phyloP scores from a whole-genome alignment of 495 filamentous ascomycete genomes.

The Podospora fimiseda region DNA sequence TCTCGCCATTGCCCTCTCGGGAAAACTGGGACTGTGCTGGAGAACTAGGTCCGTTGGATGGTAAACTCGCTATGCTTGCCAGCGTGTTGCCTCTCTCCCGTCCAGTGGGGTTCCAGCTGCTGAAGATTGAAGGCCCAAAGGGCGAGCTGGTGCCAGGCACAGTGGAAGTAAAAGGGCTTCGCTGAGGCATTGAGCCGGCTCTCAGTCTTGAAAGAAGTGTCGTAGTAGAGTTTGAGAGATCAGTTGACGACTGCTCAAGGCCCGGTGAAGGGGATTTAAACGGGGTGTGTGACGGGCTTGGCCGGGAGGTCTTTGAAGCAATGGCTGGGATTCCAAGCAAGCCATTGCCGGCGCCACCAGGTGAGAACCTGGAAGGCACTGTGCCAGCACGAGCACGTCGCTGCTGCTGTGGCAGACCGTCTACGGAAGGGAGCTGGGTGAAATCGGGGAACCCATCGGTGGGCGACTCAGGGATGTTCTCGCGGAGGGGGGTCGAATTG shows the following conservation, averaged over 20 bases:
- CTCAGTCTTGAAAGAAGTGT: conserved; percentile 79
- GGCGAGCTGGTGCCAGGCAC: conserved; percentile 50
- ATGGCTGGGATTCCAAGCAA: conserved; percentile 57
- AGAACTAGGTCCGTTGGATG: conserved; percentile 80
- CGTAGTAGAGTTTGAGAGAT: conserved; percentile 55
- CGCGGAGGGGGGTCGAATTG: conserved; percentile 89
- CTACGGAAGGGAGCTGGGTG: conserved; percentile 55
- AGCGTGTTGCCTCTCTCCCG: conserved; percentile 79
- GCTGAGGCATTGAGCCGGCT: conserved; percentile 93
- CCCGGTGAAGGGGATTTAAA: conserved; percentile 73
- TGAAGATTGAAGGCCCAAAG: conserved; percentile 85
- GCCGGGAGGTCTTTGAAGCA: conserved; percentile 74
- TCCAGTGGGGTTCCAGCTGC: conserved; percentile 66
- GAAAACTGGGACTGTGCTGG: conserved; percentile 87
- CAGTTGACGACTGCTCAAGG: conserved; percentile 51
- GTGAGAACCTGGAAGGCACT: conserved; percentile 90
- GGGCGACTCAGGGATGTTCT: conserved; percentile 96
- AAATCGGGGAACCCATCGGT: conserved; percentile 94
- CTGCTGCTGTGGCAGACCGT: conserved; percentile 50
- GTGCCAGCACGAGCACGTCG: conserved; percentile 83
- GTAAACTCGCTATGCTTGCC: conserved; percentile 65
- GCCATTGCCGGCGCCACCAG: conserved; percentile 52
- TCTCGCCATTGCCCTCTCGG: conserved; percentile 76
- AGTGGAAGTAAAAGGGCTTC: conserved; percentile 62
- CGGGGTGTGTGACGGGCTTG: conserved; percentile 85